Evolutionary conservation across 305 asterid genomes (phyloP).

Genomic region (Fraxinus latifolia): DNA sequence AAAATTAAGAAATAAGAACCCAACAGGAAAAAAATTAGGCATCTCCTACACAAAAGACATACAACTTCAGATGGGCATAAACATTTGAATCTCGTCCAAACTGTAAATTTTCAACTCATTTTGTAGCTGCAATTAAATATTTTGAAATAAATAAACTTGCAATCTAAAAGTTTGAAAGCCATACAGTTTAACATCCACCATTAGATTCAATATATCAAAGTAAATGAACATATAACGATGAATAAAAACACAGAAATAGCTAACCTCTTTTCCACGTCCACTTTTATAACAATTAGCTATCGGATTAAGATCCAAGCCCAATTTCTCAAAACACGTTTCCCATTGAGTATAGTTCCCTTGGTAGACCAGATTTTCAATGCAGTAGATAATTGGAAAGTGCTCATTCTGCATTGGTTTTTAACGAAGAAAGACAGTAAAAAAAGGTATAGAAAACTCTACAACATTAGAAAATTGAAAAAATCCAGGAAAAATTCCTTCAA

Average conservation of each 20-base stretch:
- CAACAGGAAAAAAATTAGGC: not conserved
- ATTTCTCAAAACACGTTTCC: slow-evolving; percentile 71
- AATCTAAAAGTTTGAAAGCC: not conserved
- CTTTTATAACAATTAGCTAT: slow-evolving; percentile 51
- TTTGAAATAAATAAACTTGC: slow-evolving; percentile 3
- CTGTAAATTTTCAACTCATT: not conserved
- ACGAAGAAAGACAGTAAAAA: slow-evolving; percentile 2
- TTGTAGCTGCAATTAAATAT: not conserved
- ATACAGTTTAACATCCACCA: not conserved
- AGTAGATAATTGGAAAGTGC: slow-evolving; percentile 75
- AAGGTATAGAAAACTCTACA: not conserved
- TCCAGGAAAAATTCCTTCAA: not conserved
- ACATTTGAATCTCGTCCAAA: not conserved
- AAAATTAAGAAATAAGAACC: not conserved
- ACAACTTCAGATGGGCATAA: not conserved
- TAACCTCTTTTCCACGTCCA: slow-evolving; percentile 69
- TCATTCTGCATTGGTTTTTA: slow-evolving; percentile 53
- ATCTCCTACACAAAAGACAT: not conserved
- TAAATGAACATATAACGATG: slow-evolving; percentile 3
- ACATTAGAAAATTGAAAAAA: not conserved
- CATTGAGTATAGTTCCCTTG: slow-evolving; percentile 56
- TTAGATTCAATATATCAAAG: not conserved
- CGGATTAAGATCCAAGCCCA: slow-evolving; percentile 64
- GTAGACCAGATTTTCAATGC: slow-evolving; percentile 72
- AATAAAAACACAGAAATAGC: slow-evolving; percentile 19